These are phyloP conservation scores for Speleostelium caveatum DNA, from an alignment of 78 protist species.

Conservation along the genomic window DNA sequence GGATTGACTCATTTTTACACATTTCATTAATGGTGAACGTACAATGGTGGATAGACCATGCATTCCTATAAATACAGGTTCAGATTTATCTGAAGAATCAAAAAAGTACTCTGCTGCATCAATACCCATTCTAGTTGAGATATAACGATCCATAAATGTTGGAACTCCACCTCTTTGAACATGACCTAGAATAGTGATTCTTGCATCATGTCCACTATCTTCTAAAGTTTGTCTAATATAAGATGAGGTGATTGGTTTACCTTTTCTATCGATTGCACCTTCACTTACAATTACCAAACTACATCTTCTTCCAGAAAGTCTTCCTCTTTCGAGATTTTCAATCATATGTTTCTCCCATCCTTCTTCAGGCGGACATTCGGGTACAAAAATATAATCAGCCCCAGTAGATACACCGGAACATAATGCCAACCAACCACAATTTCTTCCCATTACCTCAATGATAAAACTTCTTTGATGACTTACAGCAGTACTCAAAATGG, in stretches of 20 bases:
- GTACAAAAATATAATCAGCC: constrained; percentile 87
- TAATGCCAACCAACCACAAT: constrained; percentile 87
- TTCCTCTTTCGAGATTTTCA: constrained; percentile 39
- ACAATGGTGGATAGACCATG: constrained; percentile 12
- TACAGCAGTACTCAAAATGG: constrained; percentile 84
- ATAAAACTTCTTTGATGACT: constrained; percentile 86
- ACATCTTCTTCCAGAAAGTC: constrained; percentile 76
- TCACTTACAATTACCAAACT: constrained; percentile 83
- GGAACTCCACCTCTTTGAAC: constrained; percentile 92
- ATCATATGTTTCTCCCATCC: constrained; percentile 83
- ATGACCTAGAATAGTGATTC: constrained; percentile 91
- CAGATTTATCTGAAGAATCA: background rate
- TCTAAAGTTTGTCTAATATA: constrained; percentile 31
- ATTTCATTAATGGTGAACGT: constrained; percentile 75
- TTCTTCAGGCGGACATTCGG: constrained; percentile 84
- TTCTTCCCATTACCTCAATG: constrained; percentile 89
- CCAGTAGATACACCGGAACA: constrained; percentile 85
- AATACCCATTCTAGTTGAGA: constrained; percentile 64
- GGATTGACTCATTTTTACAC: constrained; percentile 79
- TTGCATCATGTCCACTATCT: constrained; percentile 74
- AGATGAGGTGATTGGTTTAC: constrained; percentile 57
- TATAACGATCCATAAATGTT: constrained; percentile 83
- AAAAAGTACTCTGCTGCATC: constrained; percentile 70
- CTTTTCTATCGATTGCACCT: constrained; percentile 82
- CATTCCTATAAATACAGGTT: constrained; percentile 82